Evolutionary conservation across 768 basidiomycete genomes (phyloP), one percentile per base, ranked within the genome.

Genomic region (Amyloporia xantha): DNA sequence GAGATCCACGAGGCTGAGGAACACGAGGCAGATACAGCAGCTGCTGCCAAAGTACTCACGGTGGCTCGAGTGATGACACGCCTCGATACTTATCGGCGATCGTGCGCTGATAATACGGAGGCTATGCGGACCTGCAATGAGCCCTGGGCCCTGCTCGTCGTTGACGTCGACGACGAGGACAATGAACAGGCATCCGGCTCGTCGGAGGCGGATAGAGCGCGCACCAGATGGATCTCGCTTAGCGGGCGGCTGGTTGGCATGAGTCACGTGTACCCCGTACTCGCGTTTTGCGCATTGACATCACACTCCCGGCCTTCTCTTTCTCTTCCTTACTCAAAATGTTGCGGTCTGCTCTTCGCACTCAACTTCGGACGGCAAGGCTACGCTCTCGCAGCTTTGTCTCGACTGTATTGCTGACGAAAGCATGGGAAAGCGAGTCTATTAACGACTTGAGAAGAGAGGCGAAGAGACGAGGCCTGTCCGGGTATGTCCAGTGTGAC

Each of bases 361-460:
- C 51, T 46, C 53, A 57, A 33, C 58, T 50, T 30, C 66, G 54
- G 45, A 54, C 44, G 56, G 49, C 48, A 33, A 57, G 40, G 49
- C 45, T 57, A 48, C 59, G 52, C 37, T 55, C 62, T 39, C 64
- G 74, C 43, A 52, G 54, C 25, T 71, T 77, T 48, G 77, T 77
- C 39, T 81, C 79, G 24, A 72, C 80, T 15, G 73, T 77, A 28
- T 72, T 82, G 20, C 74, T 83, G 49, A 71, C 75, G 27, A 71
- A 75, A 52, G 70, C 76, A 43, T 82, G 78, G 77, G 73, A 79
- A 51, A 74, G 68, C 49, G 70, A 77, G 53, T 69, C 73, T 47
- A 61, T 79, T 50, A 64, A 66, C 15, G 70, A 74, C 35, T 71
- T 84, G 38, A 72, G 71, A 54, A 70, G 70, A 54, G 77, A 82